Base-by-base conservation (phyloP, 2,329 filamentous ascomycete genomes). In the Tolypocladium cylindrosporum region DNA sequence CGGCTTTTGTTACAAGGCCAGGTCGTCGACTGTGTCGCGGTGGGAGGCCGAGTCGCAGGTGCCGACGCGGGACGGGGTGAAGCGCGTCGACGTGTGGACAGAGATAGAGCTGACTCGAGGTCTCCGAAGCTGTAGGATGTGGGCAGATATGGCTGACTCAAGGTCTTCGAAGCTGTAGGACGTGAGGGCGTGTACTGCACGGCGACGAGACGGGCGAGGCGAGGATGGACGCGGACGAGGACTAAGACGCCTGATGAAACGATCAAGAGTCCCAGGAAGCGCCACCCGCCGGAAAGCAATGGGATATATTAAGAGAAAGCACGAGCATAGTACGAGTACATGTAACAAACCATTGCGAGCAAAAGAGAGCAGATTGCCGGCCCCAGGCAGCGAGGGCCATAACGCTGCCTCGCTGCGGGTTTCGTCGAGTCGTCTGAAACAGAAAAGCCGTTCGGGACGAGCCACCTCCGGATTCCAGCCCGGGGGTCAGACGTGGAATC, bases 401-500 rank as follows among this genome's bases (percentile, higher is more conserved):
- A 24, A n/a, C n/a, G 56, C 51, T 34, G 48, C 37, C n/a, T 53
- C 50, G 40, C 11, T 31, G 24, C 48, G 36, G 40, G 50, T 57
- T 57, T 58, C 52, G 60, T 63, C 64, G 60, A 59, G 60, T 56
- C 53, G 62, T 64, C 65, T 68, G 67, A 69, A 66, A 68, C 67
- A 58, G 61, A 58, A 57, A 61, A 61, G 62, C 59, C 59, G 55
- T 63, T 65, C 67, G 69, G 69, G 63, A 69, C 55, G 62, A 61
- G 66, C 61, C 67, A 68, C 57, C 67, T 71, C 69, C 68, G 69
- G 62, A 59, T 63, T 57, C 60, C 67, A 65, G 64, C 14, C 40
- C 16, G 45, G 57, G 42, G 40, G 4, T 31, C 27, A 31, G 6
- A 27, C 24, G 24, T 27, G 24, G 24, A 6, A 31, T 31, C 27